Evolutionary conservation across 768 basidiomycete species (phyloP).

Genomic region (Serendipita sp.): DNA sequence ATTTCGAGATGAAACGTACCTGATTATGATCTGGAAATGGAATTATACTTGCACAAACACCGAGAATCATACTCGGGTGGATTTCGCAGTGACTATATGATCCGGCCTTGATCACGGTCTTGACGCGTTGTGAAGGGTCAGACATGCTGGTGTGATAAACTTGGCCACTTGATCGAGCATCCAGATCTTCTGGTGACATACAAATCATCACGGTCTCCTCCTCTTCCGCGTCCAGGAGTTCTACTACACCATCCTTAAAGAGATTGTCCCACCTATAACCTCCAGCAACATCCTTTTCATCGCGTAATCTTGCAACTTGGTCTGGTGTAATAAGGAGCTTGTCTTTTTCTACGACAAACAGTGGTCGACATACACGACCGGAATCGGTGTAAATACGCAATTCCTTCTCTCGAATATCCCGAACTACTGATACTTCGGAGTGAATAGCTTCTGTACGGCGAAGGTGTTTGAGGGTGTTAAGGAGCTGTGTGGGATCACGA

Average conservation of each 20-base stretch:
- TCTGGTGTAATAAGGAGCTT: slow-evolving; percentile 69
- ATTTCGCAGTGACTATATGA: slow-evolving; percentile 99
- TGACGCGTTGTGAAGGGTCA: slow-evolving; percentile 78
- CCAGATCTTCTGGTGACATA: slow-evolving; percentile 93
- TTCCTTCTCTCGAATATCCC: slow-evolving; percentile 93
- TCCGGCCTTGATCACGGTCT: slow-evolving; percentile 68
- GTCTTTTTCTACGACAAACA: slow-evolving; percentile 93
- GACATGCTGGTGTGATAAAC: slow-evolving; percentile 46
- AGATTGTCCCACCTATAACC: slow-evolving; percentile 68
- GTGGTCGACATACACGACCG: slow-evolving; percentile 88
- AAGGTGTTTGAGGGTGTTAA: slow-evolving; percentile 83
- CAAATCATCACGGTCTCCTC: slow-evolving; percentile 99
- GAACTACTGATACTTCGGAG: slow-evolving; percentile 90
- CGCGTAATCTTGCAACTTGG: slow-evolving; percentile 58
- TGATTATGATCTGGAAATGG: slow-evolving; percentile 99
- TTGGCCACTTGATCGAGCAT: slow-evolving; percentile 47
- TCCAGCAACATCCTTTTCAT: slow-evolving; percentile 29
- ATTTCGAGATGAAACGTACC: slow-evolving; percentile 29
- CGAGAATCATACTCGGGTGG: slow-evolving; percentile 97
- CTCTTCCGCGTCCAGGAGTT: slow-evolving; percentile 93
- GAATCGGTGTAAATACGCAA: slow-evolving; percentile 91
- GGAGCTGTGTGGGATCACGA: slow-evolving; percentile 81
- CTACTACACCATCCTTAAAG: slow-evolving; percentile 75
- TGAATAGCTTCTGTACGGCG: slow-evolving; percentile 90
- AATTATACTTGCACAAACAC: slow-evolving; percentile 96